Evolutionary conservation across 2,329 filamentous ascomycete genomes (phyloP), one percentile per base, ranked within the genome.

Genomic region (Phaeoacremonium minimum): DNA sequence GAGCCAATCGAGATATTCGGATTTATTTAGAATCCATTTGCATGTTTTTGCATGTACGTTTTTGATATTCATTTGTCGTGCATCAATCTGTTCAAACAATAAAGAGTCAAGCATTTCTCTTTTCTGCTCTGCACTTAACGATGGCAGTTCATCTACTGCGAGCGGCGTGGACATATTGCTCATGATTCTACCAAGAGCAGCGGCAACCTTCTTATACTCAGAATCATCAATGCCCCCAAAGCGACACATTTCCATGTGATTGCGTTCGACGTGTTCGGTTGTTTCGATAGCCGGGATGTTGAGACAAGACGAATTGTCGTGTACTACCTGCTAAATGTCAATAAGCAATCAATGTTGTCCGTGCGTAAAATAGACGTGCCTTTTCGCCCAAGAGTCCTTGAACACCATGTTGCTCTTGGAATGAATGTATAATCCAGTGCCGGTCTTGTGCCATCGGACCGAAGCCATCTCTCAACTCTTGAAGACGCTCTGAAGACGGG

Each of bases 41-140:
- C 63, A 70, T 1, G 66, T 66, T 15, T 49, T 53, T 0, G 42
- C 38, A 38, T 67, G 50, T 1, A 65, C 64, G 0, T 48, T 43
- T 28, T 55, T 59, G 30, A 72, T 63, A 0, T 34, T 58, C 3
- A 43, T 45, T 9, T 61, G 54, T 0, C 62, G 61, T 22, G 55
- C 46, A 38, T 66, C 53, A 0, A 68, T 60, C 19, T 65, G 51
- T 0, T 57, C 47, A n/a, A 67, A 70, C 14, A 41, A 36, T 1
- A 69, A 45, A 0, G 56, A 60, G 0, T 60, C 38, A 5, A 67
- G 35, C 16, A 63, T 18, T 7, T 31, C 15, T 2, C 22, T 2
- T 11, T 22, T 32, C 16, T 39, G 22, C 22, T 26, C 22, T 26
- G 9, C 9, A 3, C n/a, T 26, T n/a, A 26, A n/a, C 2, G 9